Evolutionary conservation across 2,329 filamentous ascomycete species (phyloP).

Genomic region (Raffaelea deltoideospora): DNA sequence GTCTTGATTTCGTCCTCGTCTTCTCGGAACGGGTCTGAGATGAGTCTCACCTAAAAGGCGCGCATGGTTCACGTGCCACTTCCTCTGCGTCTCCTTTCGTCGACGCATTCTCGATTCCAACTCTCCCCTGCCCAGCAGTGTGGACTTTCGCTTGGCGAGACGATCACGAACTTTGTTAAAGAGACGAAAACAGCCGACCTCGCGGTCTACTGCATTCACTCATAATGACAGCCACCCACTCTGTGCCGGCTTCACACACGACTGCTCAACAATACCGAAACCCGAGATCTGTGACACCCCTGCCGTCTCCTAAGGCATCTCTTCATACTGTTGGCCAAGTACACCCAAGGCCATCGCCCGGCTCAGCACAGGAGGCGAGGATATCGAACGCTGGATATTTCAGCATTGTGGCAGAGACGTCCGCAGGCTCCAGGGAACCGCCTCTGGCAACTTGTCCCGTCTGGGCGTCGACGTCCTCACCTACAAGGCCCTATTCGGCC

Average conservation of each 20-base stretch:
- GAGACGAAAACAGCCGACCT: constrained; percentile 18
- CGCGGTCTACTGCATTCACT: constrained; percentile 23
- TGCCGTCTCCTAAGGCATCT: constrained; percentile 31
- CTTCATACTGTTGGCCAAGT: constrained; percentile 40
- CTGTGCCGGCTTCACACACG: constrained; percentile 24
- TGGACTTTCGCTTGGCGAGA: too few relatives aligned
- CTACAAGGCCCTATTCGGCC: constrained; percentile 54
- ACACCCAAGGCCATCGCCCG: constrained; percentile 34
- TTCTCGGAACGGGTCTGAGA: too few relatives aligned
- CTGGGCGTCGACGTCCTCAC: constrained; percentile 60
- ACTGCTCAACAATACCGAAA: constrained; percentile 23
- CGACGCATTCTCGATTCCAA: too few relatives aligned
- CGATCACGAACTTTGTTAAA: too few relatives aligned
- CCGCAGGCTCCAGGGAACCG: constrained; percentile 46
- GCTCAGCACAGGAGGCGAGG: constrained; percentile 19
- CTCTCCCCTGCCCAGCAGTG: too few relatives aligned
- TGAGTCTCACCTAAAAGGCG: too few relatives aligned
- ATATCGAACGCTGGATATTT: constrained; percentile 75
- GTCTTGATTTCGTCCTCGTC: too few relatives aligned
- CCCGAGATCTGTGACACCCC: constrained; percentile 32
- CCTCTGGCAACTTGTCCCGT: too few relatives aligned
- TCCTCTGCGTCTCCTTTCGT: too few relatives aligned
- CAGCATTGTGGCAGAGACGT: constrained; percentile 52
- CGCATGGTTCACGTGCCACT: too few relatives aligned
- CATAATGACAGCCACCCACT: constrained; percentile 30